Evolutionary conservation across 441 rosid genomes (phyloP), one percentile per base, ranked within the genome.

Genomic region (Eruca vesicaria): DNA sequence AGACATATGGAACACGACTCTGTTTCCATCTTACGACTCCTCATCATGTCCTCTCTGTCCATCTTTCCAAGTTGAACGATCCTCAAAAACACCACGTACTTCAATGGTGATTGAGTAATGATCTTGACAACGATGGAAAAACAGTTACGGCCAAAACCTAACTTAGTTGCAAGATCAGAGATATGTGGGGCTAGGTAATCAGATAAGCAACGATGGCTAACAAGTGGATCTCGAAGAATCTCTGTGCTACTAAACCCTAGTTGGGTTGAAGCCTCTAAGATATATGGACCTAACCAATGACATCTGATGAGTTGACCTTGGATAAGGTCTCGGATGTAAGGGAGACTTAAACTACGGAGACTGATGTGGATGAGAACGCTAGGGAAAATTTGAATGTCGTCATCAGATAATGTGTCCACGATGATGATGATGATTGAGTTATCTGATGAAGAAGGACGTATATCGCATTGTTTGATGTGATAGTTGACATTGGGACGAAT

Each of bases 1-100:
- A 76, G 70, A 69, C 74, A 76, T 10, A 76, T 69, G 3, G 60
- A 75, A 41, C 79, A 76, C 5, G 66, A 3, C 59, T 56, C 66
- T 29, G 75, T 55, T 3, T 76, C 41, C 38, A 69, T 36, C 19
- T 50, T 1, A 8, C 11, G 9, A 36, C 43, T n/a, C n/a, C n/a
- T n/a, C n/a, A n/a, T n/a, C n/a, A n/a, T n/a, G n/a, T 35, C 41
- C 41, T 35, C 43, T 36, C 14, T 36, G 43, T 10, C 50, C 5
- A 55, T n/a, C 14, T 2, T 36, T 26, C 69, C 74, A 2, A 11
- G 7, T 3, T n/a, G 41, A 19, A 75, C 35, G 14, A 53, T n/a
- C 50, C 57, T 52, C 33, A 6, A 45, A 7, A 6, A 6, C 7
- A 7, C 16, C 19, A 66, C 60, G 32, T 48, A 3, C 48, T 41